Base-by-base conservation (phyloP, 2,329 filamentous ascomycete genomes). In the Neofusicoccum sp. region DNA sequence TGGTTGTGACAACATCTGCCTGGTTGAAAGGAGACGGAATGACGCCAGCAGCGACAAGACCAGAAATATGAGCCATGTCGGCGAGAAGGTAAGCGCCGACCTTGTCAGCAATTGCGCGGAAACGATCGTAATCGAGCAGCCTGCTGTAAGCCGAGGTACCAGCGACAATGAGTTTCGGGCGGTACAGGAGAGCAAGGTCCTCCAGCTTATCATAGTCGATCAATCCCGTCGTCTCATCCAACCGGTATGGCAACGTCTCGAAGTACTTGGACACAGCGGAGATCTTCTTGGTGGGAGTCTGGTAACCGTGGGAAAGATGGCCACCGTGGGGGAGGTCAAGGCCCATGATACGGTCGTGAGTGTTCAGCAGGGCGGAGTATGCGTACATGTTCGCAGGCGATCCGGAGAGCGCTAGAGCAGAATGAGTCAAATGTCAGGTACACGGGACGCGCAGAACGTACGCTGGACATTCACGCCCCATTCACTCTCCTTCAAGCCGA, bases 401-500 rank as follows among this genome's bases (percentile, higher is more conserved):
- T 58, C 88, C 92, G 62, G 91, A 96, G 41, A 96, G 84, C 62
- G 90, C 90, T 92, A 67, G 30, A 20, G 2, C 24, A 16, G 31
- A 14, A 33, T 56, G 51, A 49, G 14, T 45, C 12, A 14, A 20
- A 26, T 60, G 63, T 72, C 53, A 74, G 66, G 24, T 38, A 31
- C 8, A 24, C 28, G 16, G 12, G 24, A 28, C 30, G 43, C 34
- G 45, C 11, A 26, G 28, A 14, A 70, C 73, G 64, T 61, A 77
- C 90, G 92, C 83, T 99, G 95, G 63, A 99, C 95, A 75, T 99
- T 99, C 80, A 99, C 95, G 76, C 95, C 95, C 95, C 95, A 99
- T 82, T 96, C 92, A 68, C 87, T 85, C 16, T 88, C 75, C 79
- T 96, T 90, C 67, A 96, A 80, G 74, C 91, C 85, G 84, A 98